Evolutionary conservation across 768 basidiomycete genomes (phyloP), one percentile per base, ranked within the genome.

Genomic region (Amanita exitialis): DNA sequence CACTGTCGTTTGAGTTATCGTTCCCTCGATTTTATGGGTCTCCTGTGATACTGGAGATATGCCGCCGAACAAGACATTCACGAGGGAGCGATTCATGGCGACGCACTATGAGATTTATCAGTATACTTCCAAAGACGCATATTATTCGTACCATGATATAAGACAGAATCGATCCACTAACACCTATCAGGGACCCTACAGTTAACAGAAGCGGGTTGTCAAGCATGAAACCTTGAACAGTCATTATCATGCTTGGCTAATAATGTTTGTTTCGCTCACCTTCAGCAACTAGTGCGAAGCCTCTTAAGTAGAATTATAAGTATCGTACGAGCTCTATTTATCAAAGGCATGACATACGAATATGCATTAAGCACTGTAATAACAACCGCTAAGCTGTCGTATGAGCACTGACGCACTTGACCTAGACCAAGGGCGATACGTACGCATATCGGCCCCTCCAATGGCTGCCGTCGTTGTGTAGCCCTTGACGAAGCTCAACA

Each of bases 371-470:
- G 63, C 15, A 93, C 90, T 4, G 90, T 92, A 43, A 93, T 92
- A 4, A 93, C 86, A 28, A 93, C 90, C 47, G 90, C 88, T 90
- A 58, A 16, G 53, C 39, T 34, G 46, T 32, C 3, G 34, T 36
- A 43, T 52, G n/a, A 43, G 12, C 28, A 39, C 52, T 8, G 32
- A 6, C 30, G 25, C 47, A 54, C 13, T 20, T n/a, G 9, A 23
- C 1, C 42, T 20, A 30, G 32, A 27, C 15, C 30, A 21, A 53
- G 50, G 18, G 42, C 53, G 34, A 18, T 47, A 74, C 86, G 51
- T 59, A 90, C 89, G 90, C 90, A 93, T 93, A 61, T 93, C 90
- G 23, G 90, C 90, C 9, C 90, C 90, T 46, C 90, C 90, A 55
- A 93, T 89, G n/a, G 90, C 87, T 10, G 90, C 86, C 7, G 90